Base-by-base conservation (phyloP, 371 early-diverging fungal species). In the Mortierella sp. region DNA sequence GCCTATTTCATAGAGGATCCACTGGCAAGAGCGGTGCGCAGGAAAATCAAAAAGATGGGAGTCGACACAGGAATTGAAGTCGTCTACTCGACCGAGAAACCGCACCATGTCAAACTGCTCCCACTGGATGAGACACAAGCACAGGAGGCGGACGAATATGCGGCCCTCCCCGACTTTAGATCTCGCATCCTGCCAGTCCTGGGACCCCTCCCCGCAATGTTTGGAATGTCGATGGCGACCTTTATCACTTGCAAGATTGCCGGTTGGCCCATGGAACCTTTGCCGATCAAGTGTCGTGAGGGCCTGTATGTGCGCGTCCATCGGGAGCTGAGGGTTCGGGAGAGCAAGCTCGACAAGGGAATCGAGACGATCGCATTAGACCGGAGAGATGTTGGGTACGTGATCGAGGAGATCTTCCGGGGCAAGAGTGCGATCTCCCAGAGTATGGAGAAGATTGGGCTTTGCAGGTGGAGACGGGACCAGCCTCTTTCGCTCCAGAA, bases 51-150 rank as follows among this genome's bases (percentile, higher is more conserved):
- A 75, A 85, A 90, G 75, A 74, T 87, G 58, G 94, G 94, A 8
- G 91, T 98, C 43, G 89, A 92, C 13, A 80, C 85, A 44, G 96
- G 95, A 8, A 89, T 97, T 1, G 87, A 95, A 19, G 98, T 97
- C 1, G 97, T 96, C 37, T 98, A 97, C 83, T 97, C 97, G 14
- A 94, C 95, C 7, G 98, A 98, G 75, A 96, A 96, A 75, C 97
- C 95, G 13, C 94, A 89, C 77, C 90, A 91, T 50, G 95, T 97
- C 45, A 95, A 94, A 77, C 87, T 98, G 6, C 76, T 97, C 19
- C 93, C 95, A 22, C 77, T 95, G 53, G 94, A 93, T 39, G 97
- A 96, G 70, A 90, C 91, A 47, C 93, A 94, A 68, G 91, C 93
- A 39, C 91, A 91, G 48, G 93, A 95, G 50, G 94, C 96, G 4